Percentiles rank a stretch among this genome's conserved stretches.
These are phyloP conservation scores for Fusarium stilboides DNA, from an alignment of 2,329 filamentous ascomycete genomes.

Conservation along the genomic window DNA sequence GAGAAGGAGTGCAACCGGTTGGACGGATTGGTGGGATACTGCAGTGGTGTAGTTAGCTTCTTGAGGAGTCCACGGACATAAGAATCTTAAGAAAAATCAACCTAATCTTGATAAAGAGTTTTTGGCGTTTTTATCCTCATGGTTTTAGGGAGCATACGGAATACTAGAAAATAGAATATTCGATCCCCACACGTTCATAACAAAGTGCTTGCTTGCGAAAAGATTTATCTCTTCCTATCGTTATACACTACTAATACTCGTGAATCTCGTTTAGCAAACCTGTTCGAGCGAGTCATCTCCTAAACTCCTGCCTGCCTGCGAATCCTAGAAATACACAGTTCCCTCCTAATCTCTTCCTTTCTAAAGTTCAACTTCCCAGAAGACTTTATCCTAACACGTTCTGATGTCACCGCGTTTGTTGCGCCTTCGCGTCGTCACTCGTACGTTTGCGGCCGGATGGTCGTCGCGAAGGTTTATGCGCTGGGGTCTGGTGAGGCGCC, in stretches of 20 bases:
- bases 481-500: slow-evolving; percentile 20
- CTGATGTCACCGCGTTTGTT: slow-evolving; percentile 33
- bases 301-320: slow-evolving; percentile 33
- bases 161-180: slow-evolving; percentile 30
- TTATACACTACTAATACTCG: slow-evolving; percentile 25
- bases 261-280: slow-evolving; percentile 28
- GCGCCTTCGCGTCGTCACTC: slow-evolving; percentile 26
- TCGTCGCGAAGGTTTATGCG: slow-evolving; percentile 22
- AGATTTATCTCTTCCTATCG: slow-evolving; percentile 33
- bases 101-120: slow-evolving; percentile 6
- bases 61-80: slow-evolving; percentile 75
- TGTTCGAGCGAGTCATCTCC: slow-evolving; percentile 19
- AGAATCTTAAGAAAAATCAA: slow-evolving; percentile 26
- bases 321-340: slow-evolving; percentile 35
- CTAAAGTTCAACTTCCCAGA: not conserved
- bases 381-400: slow-evolving; percentile 15
- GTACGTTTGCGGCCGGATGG: slow-evolving; percentile 6
- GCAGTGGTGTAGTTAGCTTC: slow-evolving; percentile 87
- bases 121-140: slow-evolving; percentile 28
- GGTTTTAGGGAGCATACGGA: slow-evolving; percentile 21
- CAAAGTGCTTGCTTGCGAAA: slow-evolving; percentile 9
- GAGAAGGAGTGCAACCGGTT: slow-evolving; percentile 79
- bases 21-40: slow-evolving; percentile 86
- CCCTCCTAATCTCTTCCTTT: slow-evolving; percentile 35
- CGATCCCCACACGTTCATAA: slow-evolving; percentile 7